These are phyloP conservation scores for Paspalum notatum DNA, from an alignment of 176 grass and related monocot genomes.

Conservation along the genomic window DNA sequence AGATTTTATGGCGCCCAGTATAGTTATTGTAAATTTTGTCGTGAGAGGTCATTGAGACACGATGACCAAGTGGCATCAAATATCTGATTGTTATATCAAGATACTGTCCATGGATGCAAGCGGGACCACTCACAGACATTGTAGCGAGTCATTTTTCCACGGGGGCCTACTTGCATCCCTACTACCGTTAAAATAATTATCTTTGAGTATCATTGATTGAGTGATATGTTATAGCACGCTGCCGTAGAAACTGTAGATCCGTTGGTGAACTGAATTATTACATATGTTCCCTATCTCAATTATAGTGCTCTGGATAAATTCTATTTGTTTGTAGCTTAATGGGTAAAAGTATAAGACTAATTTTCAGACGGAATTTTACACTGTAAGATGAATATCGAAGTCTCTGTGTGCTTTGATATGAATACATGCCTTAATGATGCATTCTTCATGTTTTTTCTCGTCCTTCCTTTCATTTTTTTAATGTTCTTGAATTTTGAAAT, in stretches of 20 bases:
- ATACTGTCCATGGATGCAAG: too few species aligned
- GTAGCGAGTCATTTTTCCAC: too few species aligned
- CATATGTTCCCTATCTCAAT: background rate
- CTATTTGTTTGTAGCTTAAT: background rate
- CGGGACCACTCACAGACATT: too few species aligned
- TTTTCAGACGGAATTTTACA: background rate
- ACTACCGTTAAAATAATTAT: background rate
- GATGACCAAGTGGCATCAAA: conserved; percentile 7
- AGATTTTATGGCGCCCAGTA: background rate
- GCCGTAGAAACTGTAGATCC: background rate
- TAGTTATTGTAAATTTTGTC: background rate
- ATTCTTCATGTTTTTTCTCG: conserved; percentile 2
- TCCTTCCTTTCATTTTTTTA: background rate
- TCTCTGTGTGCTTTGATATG: background rate
- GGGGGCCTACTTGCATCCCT: too few species aligned
- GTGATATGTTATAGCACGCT: conserved; percentile 2
- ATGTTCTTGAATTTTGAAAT: background rate
- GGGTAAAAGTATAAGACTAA: background rate
- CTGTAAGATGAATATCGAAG: background rate
- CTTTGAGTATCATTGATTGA: background rate
- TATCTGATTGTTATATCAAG: background rate
- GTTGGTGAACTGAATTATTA: background rate
- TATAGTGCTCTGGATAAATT: background rate
- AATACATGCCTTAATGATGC: background rate
- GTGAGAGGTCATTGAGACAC: background rate